Conservation (phyloP, 2,329 filamentous ascomycete genomes). For the Cryphonectria radicalis region DNA sequence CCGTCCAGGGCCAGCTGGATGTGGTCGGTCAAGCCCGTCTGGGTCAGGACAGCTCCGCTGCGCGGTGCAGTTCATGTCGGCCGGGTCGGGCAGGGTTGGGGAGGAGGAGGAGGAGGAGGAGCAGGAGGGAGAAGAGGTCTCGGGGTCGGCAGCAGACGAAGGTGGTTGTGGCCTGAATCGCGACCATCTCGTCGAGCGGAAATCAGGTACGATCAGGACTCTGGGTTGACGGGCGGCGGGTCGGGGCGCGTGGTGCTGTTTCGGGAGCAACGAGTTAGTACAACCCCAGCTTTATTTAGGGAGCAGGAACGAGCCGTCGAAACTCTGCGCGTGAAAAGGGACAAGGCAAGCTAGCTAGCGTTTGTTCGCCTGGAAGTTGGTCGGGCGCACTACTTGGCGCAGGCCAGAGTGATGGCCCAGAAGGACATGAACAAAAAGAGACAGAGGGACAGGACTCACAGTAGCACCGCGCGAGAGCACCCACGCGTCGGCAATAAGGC, state of each 20-base stretch:
- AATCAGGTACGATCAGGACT: conserved; percentile 35
- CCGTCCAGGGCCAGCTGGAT: conserved; percentile 32
- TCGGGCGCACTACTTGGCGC: too few species aligned
- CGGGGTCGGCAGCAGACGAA: conserved; percentile 30
- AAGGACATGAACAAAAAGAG: background rate
- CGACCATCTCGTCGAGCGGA: conserved; percentile 36
- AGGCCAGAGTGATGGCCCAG: too few species aligned
- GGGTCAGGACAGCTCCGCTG: conserved; percentile 33
- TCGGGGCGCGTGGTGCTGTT: conserved; percentile 8
- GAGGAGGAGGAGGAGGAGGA: conserved; percentile 23
- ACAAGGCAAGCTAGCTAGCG: conserved; percentile 8
- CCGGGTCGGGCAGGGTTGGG: conserved; percentile 36
- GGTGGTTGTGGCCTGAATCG: conserved; percentile 34
- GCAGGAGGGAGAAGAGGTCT: conserved; percentile 21
- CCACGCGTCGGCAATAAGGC: conserved; percentile 48
- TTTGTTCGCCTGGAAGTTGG: too few species aligned
- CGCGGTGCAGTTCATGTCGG: conserved; percentile 40
- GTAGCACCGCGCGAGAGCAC: conserved; percentile 37
- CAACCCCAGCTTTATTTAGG: background rate
- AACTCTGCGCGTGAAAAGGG: background rate
- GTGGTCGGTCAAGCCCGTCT: conserved; percentile 32
- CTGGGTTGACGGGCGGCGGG: conserved; percentile 9
- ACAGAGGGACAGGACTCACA: conserved; percentile 36
- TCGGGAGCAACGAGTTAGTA: conserved; percentile 17
- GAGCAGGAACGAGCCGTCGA: background rate